Conservation (phyloP, 1,284 basidiomycete species). For the Ceratobasidium sp. region DNA sequence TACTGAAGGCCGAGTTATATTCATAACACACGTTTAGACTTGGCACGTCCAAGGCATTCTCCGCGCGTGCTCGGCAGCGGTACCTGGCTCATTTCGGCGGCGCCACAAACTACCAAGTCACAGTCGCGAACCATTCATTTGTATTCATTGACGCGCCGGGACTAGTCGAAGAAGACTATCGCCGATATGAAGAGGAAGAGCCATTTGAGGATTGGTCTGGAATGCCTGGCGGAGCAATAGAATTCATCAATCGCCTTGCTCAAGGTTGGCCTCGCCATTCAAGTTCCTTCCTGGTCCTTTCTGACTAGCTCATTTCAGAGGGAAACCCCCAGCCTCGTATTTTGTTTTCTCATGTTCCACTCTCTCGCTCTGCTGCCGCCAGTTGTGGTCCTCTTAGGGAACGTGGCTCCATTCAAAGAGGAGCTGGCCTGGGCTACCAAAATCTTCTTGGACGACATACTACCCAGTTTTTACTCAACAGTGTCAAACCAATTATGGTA, state of each 20-base stretch:
- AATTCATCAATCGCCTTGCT: conserved; percentile 70
- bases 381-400: conserved; percentile 80
- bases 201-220: conserved; percentile 65
- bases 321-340: conserved; percentile 60
- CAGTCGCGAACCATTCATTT: conserved; percentile 72
- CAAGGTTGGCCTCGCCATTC: conserved; percentile 52
- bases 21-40: conserved; percentile 54
- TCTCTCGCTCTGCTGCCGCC: conserved; percentile 71
- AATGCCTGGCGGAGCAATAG: conserved; percentile 65
- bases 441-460: conserved; percentile 78
- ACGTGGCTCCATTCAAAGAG: conserved; percentile 70
- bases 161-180: conserved; percentile 77
- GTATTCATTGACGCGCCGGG: conserved; percentile 77
- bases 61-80: conserved; percentile 63
- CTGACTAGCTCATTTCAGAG: conserved; percentile 36
- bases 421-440: conserved; percentile 81
- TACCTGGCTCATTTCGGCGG: conserved; percentile 71
- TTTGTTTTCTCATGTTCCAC: conserved; percentile 82
- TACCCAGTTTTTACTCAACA: conserved; percentile 70
- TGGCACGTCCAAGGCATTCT: conserved; percentile 61
- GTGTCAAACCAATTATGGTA: conserved; percentile 67
- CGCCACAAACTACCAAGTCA: conserved; percentile 59
- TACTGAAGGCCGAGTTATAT: conserved; percentile 26
- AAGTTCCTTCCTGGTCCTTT: neutral
- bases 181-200: conserved; percentile 60